Evolutionary conservation across 2,329 filamentous ascomycete genomes (phyloP).

Genomic region (Colletotrichum eremochloae): DNA sequence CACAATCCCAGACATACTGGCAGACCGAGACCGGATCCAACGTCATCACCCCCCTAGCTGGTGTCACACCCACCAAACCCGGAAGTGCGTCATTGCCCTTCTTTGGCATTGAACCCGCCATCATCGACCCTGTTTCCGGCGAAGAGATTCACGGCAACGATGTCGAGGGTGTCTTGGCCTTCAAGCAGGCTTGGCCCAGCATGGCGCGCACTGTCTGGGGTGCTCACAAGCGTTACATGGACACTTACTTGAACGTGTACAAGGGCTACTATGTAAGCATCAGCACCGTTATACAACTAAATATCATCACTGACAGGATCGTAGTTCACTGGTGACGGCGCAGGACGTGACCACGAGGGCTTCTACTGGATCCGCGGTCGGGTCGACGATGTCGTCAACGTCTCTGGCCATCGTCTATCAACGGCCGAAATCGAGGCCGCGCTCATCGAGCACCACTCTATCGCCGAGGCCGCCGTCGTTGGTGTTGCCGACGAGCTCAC

Average conservation of each 20-base stretch:
- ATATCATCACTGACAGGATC: background rate
- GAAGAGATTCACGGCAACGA: conserved; percentile 95
- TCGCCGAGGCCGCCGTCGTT: conserved; percentile 96
- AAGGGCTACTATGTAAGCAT: conserved; percentile 94
- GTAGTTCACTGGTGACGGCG: conserved; percentile 92
- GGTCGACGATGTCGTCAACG: conserved; percentile 98
- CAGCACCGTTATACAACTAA: background rate
- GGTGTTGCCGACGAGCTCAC: conserved; percentile 94
- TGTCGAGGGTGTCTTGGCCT: conserved; percentile 95
- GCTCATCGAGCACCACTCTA: conserved; percentile 88
- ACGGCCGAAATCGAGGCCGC: conserved; percentile 99
- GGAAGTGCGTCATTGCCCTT: conserved; percentile 96
- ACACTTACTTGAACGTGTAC: conserved; percentile 98
- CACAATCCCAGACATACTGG: conserved; percentile 87
- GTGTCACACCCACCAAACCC: conserved; percentile 95
- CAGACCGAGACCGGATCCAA: conserved; percentile 99
- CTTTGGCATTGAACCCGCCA: conserved; percentile 97
- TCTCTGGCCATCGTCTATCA: conserved; percentile 94
- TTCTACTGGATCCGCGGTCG: conserved; percentile 99
- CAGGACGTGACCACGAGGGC: conserved; percentile 94
- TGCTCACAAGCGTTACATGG: conserved; percentile 98
- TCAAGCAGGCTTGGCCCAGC: conserved; percentile 98
- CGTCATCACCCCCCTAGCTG: conserved; percentile 93
- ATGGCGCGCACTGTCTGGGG: conserved; percentile 99
- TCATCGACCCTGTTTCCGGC: conserved; percentile 96